A percentile compares a stretch with the other conserved stretches of the same genome.
Evolutionary conservation across 441 rosid genomes (phyloP).

Genomic region (Manihot esculenta): DNA sequence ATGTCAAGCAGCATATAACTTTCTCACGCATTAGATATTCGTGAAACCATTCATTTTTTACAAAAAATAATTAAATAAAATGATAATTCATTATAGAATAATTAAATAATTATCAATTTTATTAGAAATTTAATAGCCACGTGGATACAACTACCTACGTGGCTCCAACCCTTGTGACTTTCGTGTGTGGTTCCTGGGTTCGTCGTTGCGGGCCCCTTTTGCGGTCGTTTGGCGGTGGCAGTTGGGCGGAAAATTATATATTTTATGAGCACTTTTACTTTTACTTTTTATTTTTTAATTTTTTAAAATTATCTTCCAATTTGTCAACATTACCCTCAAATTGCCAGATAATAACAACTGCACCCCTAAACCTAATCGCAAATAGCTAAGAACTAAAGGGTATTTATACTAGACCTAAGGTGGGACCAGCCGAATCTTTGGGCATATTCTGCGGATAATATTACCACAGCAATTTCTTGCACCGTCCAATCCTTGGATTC

Average conservation of each 20-base stretch:
- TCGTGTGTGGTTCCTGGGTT: neutral
- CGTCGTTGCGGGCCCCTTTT: neutral
- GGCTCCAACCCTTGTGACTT: neutral
- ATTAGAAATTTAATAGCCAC: too few relatives aligned
- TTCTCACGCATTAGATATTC: too few relatives aligned
- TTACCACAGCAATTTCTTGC: slow-evolving; percentile 15
- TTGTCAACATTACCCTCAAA: neutral
- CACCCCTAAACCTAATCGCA: neutral
- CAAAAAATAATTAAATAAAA: too few relatives aligned
- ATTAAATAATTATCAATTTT: too few relatives aligned
- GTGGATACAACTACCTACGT: neutral
- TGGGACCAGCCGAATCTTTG: slow-evolving; percentile 1
- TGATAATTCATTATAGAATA: too few relatives aligned
- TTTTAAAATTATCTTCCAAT: neutral
- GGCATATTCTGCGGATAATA: slow-evolving; percentile 4
- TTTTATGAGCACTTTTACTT: neutral
- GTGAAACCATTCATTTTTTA: too few relatives aligned
- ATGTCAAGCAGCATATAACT: too few relatives aligned
- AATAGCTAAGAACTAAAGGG: neutral
- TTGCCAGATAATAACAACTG: neutral
- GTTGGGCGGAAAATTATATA: neutral
- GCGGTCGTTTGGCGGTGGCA: neutral
- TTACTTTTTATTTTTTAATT: neutral
- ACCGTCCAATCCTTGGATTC: slow-evolving; percentile 27
- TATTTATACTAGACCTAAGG: neutral